Conservation (phyloP, 805 yeast genomes). For the Starmerella gropengiesseri region DNA sequence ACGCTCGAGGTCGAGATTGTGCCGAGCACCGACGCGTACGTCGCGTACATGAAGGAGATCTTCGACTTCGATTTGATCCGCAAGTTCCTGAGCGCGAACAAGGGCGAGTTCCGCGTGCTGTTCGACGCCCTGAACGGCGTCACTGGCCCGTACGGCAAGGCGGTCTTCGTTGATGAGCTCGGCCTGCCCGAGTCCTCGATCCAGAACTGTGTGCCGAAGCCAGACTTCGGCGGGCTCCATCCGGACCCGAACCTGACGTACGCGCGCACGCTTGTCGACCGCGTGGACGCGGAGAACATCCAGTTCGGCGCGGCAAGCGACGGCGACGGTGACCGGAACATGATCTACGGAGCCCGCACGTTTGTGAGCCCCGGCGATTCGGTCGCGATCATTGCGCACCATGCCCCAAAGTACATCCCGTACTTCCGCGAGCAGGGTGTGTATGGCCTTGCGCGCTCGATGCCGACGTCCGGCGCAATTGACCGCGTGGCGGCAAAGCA, state of each 20-base stretch:
- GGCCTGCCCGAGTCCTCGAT: constrained; percentile 60
- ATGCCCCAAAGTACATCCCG: constrained; percentile 76
- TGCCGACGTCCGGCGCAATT: constrained; percentile 94
- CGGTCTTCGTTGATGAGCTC: constrained; percentile 72
- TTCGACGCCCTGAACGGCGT: constrained; percentile 92
- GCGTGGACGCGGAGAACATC: constrained; percentile 70
- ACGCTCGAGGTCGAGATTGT: constrained; percentile 62
- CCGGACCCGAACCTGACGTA: constrained; percentile 97
- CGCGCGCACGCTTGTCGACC: constrained; percentile 74
- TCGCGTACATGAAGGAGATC: constrained; percentile 64
- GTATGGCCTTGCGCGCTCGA: constrained; percentile 87
- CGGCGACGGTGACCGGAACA: constrained; percentile 98
- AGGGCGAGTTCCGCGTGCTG: constrained; percentile 55
- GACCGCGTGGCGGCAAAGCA: constrained; percentile 79
- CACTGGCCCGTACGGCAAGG: constrained; percentile 90
- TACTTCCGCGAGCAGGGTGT: constrained; percentile 79
- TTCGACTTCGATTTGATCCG: constrained; percentile 79
- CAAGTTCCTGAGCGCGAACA: constrained; percentile 43
- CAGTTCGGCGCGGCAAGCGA: constrained; percentile 98
- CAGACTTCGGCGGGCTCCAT: constrained; percentile 94
- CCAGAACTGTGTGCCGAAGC: constrained; percentile 69
- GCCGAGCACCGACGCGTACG: constrained; percentile 71
- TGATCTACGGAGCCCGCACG: constrained; percentile 92
- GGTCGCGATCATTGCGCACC: constrained; percentile 93
- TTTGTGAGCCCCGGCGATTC: constrained; percentile 98